These are phyloP conservation scores for Dioscorea zingiberensis DNA, from an alignment of 106 monocot genomes.

Conservation along the genomic window DNA sequence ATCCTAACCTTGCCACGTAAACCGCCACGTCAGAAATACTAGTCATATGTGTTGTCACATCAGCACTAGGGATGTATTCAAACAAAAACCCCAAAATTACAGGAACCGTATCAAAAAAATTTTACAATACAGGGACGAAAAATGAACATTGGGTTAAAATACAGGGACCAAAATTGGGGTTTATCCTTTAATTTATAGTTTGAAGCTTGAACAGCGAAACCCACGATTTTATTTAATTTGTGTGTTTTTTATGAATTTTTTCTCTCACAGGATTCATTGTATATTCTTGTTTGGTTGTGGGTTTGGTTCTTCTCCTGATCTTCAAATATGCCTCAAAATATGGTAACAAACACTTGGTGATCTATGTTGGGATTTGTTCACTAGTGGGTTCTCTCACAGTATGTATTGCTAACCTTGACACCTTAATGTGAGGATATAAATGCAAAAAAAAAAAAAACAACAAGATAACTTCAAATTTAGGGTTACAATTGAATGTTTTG, in stretches of 20 bases:
- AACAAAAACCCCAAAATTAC: too few relatives aligned
- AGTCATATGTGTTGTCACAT: too few relatives aligned
- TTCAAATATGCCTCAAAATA: not conserved
- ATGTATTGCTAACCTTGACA: not conserved
- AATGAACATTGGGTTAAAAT: too few relatives aligned
- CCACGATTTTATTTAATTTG: too few relatives aligned
- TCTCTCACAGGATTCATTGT: constrained; percentile 7
- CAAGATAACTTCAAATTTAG: not conserved
- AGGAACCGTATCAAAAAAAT: too few relatives aligned
- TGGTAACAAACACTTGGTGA: constrained; percentile 1
- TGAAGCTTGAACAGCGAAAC: not conserved
- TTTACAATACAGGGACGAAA: too few relatives aligned
- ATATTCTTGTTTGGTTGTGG: constrained; percentile 1
- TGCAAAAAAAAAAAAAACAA: too few relatives aligned
- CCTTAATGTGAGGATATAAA: not conserved
- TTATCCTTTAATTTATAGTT: too few relatives aligned
- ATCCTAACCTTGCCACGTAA: too few relatives aligned
- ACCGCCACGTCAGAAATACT: too few relatives aligned
- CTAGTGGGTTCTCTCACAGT: constrained; percentile 13
- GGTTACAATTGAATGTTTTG: not conserved
- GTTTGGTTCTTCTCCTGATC: constrained; percentile 3
- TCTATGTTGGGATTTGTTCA: constrained; percentile 13
- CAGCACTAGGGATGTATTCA: too few relatives aligned
- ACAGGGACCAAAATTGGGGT: too few relatives aligned
- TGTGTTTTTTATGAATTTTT: not conserved